phyloP scores from a whole-genome alignment of 2,329 filamentous ascomycete genomes.

The Metarhizium robertsii region DNA sequence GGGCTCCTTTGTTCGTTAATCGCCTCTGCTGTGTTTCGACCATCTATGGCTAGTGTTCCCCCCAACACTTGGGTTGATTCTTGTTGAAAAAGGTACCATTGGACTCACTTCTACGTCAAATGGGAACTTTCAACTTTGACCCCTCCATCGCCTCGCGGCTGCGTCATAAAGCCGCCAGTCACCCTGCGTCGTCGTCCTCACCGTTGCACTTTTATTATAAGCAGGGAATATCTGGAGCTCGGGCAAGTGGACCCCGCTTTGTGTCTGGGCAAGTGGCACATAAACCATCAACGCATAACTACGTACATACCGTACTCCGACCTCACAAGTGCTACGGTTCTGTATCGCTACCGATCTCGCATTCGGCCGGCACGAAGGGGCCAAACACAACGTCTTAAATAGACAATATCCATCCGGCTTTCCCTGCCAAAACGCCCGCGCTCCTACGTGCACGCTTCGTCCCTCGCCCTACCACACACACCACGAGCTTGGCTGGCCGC shows the following conservation, averaged over 20 bases:
- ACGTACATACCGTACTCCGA: neutral
- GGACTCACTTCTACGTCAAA: neutral
- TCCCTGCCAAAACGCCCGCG: neutral
- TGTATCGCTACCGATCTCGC: neutral
- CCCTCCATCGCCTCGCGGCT: neutral
- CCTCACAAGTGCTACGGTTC: neutral
- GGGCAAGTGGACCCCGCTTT: neutral
- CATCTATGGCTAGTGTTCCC: too few relatives aligned
- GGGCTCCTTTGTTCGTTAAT: too few relatives aligned
- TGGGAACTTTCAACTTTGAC: neutral
- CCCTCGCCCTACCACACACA: neutral
- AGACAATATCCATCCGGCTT: neutral
- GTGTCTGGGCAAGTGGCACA: neutral
- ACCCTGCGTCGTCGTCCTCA: neutral
- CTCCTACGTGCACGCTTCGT: neutral
- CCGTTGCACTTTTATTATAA: neutral
- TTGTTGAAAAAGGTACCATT: neutral
- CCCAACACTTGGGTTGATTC: neutral
- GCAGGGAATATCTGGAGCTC: neutral
- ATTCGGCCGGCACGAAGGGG: neutral
- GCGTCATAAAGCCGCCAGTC: neutral
- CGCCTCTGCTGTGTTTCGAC: too few relatives aligned
- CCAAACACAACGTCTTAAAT: neutral
- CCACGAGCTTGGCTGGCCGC: conserved; percentile 14
- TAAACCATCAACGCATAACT: neutral